Evolutionary conservation across 2,329 filamentous ascomycete species (phyloP).

Genomic region (Nemania serpens): DNA sequence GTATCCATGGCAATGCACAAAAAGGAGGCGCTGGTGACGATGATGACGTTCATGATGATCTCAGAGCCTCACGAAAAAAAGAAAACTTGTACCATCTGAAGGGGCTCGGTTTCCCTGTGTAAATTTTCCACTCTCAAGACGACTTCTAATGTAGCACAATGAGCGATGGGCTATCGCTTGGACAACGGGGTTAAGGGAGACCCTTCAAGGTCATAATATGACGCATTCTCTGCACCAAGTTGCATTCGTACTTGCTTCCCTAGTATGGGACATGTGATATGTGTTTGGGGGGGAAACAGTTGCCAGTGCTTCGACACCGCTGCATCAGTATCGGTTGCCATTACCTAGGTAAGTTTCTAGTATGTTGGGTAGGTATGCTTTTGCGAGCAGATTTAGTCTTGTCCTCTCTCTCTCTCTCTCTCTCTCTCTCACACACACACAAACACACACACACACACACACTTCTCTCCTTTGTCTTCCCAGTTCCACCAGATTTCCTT

Average conservation of each 20-base stretch:
- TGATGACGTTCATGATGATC: neutral
- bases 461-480: too few species aligned
- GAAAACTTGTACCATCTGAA: conserved; percentile 2
- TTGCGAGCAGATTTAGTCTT: too few species aligned
- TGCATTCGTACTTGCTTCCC: neutral
- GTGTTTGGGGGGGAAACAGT: too few species aligned
- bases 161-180: conserved; percentile 11
- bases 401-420: too few species aligned
- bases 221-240: neutral
- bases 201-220: conserved; percentile 9
- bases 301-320: too few species aligned
- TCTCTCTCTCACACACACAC: too few species aligned
- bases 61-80: neutral
- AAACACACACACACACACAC: too few species aligned
- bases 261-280: too few species aligned
- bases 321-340: too few species aligned
- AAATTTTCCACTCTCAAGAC: conserved; percentile 22
- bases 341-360: too few species aligned
- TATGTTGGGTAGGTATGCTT: too few species aligned
- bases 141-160: conserved; percentile 19
- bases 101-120: conserved; percentile 15
- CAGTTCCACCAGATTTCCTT: too few species aligned
- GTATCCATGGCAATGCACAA: neutral
- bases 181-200: conserved; percentile 12
- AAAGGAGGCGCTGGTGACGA: neutral